These are phyloP conservation scores for Cenchrus americanus DNA, from an alignment of 176 grass and related monocot species.

Conservation along the genomic window DNA sequence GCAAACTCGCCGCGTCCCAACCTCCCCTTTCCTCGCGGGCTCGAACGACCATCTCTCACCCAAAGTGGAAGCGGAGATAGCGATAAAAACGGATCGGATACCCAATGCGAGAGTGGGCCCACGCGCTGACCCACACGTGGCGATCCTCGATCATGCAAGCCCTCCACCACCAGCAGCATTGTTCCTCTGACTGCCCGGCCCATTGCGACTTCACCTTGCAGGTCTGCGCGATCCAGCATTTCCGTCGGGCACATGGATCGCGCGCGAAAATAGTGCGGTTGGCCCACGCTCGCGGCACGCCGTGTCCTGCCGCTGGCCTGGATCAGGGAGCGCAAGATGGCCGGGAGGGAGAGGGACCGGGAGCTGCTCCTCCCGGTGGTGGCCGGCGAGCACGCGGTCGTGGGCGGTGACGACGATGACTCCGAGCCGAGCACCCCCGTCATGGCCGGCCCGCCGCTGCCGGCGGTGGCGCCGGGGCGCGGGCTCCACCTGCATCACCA, in stretches of 20 bases:
- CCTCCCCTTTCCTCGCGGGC: too few species aligned
- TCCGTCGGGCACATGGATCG: background rate
- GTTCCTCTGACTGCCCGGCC: too few species aligned
- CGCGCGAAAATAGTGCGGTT: slow-evolving; percentile 23
- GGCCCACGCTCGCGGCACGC: slow-evolving; percentile 12
- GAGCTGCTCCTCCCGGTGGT: slow-evolving; percentile 50
- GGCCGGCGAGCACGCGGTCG: background rate
- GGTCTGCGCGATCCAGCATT: background rate
- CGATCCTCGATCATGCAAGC: background rate
- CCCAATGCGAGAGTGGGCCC: background rate
- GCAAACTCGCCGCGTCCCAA: too few species aligned
- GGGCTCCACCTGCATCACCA: slow-evolving; percentile 22
- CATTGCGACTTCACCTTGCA: background rate
- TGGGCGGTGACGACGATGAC: background rate
- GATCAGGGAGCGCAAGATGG: slow-evolving; percentile 17
- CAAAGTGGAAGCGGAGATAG: too few species aligned
- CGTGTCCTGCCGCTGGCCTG: background rate
- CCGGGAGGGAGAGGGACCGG: slow-evolving; percentile 47
- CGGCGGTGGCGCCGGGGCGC: background rate
- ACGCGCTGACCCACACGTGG: background rate
- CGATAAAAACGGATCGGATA: too few species aligned
- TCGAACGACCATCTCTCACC: too few species aligned
- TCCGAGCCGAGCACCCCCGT: background rate
- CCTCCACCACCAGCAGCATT: background rate
- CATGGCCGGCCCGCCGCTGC: background rate